Percentiles rank a stretch among this genome's conserved stretches.
Conservation (phyloP, 2,329 filamentous ascomycete genomes). For the Arthrobotrys conoides region DNA sequence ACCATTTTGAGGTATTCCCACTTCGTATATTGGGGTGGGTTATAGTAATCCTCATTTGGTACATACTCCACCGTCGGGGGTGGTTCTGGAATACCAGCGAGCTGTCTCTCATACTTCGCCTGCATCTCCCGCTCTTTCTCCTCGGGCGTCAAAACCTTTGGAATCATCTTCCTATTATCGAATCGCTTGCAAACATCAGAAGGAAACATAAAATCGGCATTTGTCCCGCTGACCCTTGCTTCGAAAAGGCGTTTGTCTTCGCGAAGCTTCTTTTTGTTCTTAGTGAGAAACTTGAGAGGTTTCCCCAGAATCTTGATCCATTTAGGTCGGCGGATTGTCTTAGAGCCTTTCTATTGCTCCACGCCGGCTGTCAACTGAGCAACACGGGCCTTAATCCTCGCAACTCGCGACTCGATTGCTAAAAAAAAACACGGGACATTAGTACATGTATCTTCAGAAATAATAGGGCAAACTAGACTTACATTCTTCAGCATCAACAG, state of each 20-base stretch:
- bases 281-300: slow-evolving; percentile 21
- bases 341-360: slow-evolving; percentile 69
- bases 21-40: slow-evolving; percentile 31
- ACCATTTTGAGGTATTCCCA: slow-evolving; percentile 49
- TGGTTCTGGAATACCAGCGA: not conserved
- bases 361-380: slow-evolving; percentile 91
- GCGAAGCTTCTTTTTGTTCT: slow-evolving; percentile 21
- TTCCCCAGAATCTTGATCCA: slow-evolving; percentile 22
- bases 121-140: slow-evolving; percentile 25
- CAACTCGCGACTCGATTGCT: slow-evolving; percentile 97
- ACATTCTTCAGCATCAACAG: slow-evolving; percentile 93
- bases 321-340: slow-evolving; percentile 17
- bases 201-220: slow-evolving; percentile 46
- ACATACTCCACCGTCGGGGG: slow-evolving; percentile 30
- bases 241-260: slow-evolving; percentile 36
- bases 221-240: slow-evolving; percentile 14
- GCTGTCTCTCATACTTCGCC: slow-evolving; percentile 17
- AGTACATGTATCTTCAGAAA: slow-evolving; percentile 53
- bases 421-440: slow-evolving; percentile 63
- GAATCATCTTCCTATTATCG: slow-evolving; percentile 49
- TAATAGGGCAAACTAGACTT: slow-evolving; percentile 69
- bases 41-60: slow-evolving; percentile 38
- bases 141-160: slow-evolving; percentile 20
- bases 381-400: slow-evolving; percentile 96
- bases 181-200: slow-evolving; percentile 45